Base-by-base conservation (phyloP, 2,329 filamentous ascomycete species). In the Pseudogymnoascus sp. region DNA sequence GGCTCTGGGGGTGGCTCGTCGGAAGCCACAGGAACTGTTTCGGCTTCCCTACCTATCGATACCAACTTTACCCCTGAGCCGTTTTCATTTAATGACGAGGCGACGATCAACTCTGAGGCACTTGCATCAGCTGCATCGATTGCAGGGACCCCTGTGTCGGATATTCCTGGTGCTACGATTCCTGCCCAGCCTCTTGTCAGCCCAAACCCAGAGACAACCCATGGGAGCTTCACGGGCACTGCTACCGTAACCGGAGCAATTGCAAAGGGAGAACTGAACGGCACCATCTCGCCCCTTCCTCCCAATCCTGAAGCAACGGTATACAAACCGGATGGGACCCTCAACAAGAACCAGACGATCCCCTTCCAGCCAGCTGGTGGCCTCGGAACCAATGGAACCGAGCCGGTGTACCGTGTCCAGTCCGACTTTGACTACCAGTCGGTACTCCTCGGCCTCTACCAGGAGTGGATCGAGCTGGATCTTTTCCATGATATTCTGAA, bases 361-460 rank as follows among this genome's bases (percentile, higher is more conserved):
- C 89, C 89, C 0, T 93, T 87, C 74, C 82, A 80, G 0, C 90
- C 90, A 0, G 81, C 78, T 37, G 89, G 90, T 62, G 90, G 90
- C 11, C 73, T 88, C 1, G 89, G 89, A 2, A 91, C 89, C 43
- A 92, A 93, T 63, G 89, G 89, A n/a, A 82, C 84, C 0, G 79
- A 81, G 43, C 89, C 89, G 1, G 83, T 91, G 1, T 93, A 93
- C 73, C 84, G 87, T 63, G 85, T 89, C 0, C 80, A 90, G 68
- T 90, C 86, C 65, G 90, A 95, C 69, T 94, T 91, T 69, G 90
- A 94, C 72, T 94, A 87, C 70, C 81, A 93, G 71, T 91, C 88
- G 0, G 62, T 70, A 57, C 79, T 94, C 30, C 77, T 94, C 11
- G 88, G 82, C 11, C 77, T 93, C 0, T 92, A 93, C 70, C 87